Percentiles rank a stretch among this genome's conserved stretches.
phyloP scores from a whole-genome alignment of 2,329 filamentous ascomycete genomes.

The Epicoccum sorghinum region DNA sequence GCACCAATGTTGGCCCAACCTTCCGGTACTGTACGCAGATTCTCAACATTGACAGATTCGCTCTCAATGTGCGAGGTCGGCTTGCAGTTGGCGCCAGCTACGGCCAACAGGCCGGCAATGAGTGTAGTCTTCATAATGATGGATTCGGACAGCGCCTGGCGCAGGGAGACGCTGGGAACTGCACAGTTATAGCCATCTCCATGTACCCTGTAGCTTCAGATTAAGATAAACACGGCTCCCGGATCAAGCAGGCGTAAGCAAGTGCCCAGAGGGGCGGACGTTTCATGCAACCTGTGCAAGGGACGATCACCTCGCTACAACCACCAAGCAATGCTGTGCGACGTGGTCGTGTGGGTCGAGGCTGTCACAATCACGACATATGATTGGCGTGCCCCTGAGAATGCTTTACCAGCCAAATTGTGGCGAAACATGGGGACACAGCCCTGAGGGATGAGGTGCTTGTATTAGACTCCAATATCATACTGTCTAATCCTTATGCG shows the following conservation, averaged over 20 bases:
- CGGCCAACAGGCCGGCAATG: constrained; percentile 42
- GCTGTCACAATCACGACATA: neutral
- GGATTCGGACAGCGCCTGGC: neutral
- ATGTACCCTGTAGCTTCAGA: constrained; percentile 6
- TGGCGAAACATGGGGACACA: constrained; percentile 4
- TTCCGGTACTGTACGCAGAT: constrained; percentile 40
- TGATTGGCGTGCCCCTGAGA: constrained; percentile 14
- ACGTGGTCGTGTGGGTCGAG: constrained; percentile 12
- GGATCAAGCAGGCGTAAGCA: constrained; percentile 23
- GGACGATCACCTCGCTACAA: constrained; percentile 15
- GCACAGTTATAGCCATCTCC: constrained; percentile 8
- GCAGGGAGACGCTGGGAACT: neutral
- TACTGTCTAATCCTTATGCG: neutral
- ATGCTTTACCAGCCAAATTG: constrained; percentile 2
- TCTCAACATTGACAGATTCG: constrained; percentile 37
- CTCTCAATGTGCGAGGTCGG: constrained; percentile 34
- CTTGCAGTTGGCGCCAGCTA: constrained; percentile 36
- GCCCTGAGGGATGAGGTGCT: constrained; percentile 7
- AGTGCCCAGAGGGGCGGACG: constrained; percentile 9
- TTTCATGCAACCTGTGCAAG: constrained; percentile 15
- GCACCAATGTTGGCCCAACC: constrained; percentile 46
- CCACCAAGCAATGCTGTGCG: constrained; percentile 14
- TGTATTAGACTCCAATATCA: constrained; percentile 3
- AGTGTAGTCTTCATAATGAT: constrained; percentile 38
- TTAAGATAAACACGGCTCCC: constrained; percentile 24